phyloP scores from a whole-genome alignment of 768 basidiomycete genomes.

The Termitomyces sp. region DNA sequence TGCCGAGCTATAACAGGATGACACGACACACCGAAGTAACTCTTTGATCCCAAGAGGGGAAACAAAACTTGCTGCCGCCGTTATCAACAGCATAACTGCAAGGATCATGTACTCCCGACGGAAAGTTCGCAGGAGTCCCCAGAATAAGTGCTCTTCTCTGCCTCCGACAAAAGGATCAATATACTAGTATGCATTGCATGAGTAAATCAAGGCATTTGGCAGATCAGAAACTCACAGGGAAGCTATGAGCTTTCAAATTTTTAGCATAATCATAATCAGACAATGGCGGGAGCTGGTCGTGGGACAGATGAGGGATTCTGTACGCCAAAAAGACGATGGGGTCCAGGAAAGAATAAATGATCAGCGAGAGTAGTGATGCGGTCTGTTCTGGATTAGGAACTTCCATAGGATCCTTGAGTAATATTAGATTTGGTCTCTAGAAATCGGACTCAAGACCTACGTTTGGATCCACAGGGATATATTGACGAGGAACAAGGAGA shows the following conservation, averaged over 20 bases:
- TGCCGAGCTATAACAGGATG: not conserved
- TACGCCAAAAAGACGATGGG: constrained; percentile 44
- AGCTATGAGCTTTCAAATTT: constrained; percentile 22
- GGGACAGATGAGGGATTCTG: constrained; percentile 42
- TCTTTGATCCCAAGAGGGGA: constrained; percentile 40
- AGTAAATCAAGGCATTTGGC: not conserved
- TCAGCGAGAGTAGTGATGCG: constrained; percentile 39
- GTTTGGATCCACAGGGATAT: constrained; percentile 55
- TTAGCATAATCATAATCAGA: constrained; percentile 53
- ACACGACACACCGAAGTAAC: constrained; percentile 30
- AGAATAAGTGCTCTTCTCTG: constrained; percentile 42
- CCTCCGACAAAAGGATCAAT: constrained; percentile 36
- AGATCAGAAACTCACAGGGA: constrained; percentile 22
- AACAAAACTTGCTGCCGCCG: constrained; percentile 25
- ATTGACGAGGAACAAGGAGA: constrained; percentile 50
- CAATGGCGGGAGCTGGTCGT: constrained; percentile 57
- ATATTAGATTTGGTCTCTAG: not conserved
- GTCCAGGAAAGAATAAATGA: constrained; percentile 54
- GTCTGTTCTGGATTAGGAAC: constrained; percentile 49
- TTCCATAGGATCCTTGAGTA: constrained; percentile 26
- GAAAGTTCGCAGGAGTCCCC: constrained; percentile 38
- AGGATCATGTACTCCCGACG: constrained; percentile 30
- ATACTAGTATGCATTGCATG: constrained; percentile 20
- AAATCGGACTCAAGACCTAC: constrained; percentile 11
- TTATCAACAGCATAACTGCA: constrained; percentile 22